Conservation (phyloP, 495 filamentous ascomycete species). For the Daldinia childiae region DNA sequence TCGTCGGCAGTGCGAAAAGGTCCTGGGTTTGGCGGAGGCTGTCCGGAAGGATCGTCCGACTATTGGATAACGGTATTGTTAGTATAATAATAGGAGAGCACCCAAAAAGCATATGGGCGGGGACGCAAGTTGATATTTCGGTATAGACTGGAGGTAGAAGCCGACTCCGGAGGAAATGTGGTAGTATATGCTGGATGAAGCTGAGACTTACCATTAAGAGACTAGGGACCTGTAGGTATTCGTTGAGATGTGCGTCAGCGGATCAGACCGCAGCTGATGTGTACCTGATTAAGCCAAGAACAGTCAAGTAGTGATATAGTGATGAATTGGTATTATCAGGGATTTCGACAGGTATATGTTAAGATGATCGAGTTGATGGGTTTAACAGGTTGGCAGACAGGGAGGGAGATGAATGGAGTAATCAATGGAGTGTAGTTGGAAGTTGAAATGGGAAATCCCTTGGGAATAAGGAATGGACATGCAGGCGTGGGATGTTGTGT, state of each 20-base stretch:
- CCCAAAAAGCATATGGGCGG: background rate
- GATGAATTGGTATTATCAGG: slow-evolving; percentile 1
- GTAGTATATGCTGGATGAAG: slow-evolving; percentile 8
- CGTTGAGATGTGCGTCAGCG: slow-evolving; percentile 18
- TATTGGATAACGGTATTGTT: slow-evolving; percentile 43
- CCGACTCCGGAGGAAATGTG: background rate
- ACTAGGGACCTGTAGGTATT: slow-evolving; percentile 18
- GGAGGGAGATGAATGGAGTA: slow-evolving; percentile 13
- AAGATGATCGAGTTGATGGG: slow-evolving; percentile 8
- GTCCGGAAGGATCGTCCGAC: slow-evolving; percentile 70
- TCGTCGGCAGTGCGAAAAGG: slow-evolving; percentile 53
- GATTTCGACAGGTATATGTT: background rate
- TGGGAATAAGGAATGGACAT: slow-evolving; percentile 33
- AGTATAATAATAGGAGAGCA: slow-evolving; percentile 4
- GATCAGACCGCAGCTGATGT: slow-evolving; percentile 20
- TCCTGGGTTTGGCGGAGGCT: slow-evolving; percentile 57
- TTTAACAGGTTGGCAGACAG: background rate
- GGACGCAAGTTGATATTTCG: background rate
- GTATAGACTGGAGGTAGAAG: background rate
- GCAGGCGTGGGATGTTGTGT: slow-evolving; percentile 28
- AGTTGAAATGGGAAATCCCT: slow-evolving; percentile 28
- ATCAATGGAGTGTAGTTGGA: slow-evolving; percentile 28
- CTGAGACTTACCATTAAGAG: slow-evolving; percentile 41
- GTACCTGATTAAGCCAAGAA: slow-evolving; percentile 2
- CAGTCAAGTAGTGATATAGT: background rate